Base-by-base conservation (phyloP, 225 moss, liverwort and hornwort genomes). In the Sphagnum contortum region DNA sequence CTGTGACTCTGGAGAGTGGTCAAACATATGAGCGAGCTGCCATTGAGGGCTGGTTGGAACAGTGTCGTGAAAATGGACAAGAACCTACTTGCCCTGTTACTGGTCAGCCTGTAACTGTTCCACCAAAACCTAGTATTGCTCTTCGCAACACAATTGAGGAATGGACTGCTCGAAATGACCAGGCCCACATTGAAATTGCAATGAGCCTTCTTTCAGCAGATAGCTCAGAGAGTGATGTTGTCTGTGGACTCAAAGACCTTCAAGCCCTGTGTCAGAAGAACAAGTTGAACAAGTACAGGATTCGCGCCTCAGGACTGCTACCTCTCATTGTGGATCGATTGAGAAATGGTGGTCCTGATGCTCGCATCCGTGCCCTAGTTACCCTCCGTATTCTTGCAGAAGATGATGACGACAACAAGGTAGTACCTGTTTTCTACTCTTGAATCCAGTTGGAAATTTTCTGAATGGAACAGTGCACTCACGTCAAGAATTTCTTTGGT, bases 91-190 rank as follows among this genome's bases (percentile, higher is more conserved):
- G 98, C 57, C 93, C 93, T 0, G 76, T 86, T 69, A 98, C 93
- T 4, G 89, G 93, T 29, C 85, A 88, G 76, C 73, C 72, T 57
- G 73, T 98, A 46, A 83, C 80, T 6, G 73, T 74, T 53, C 80
- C 77, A 11, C 70, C 89, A 47, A 98, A 98, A 58, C 72, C 98
- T 49, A 98, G 98, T 66, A 83, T 98, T 56, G 91, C 98, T 4
- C 83, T 98, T 3, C 82, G 98, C 10, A 98, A 89, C 70, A 98
- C 98, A 45, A 93, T 98, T 4, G 98, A 98, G 66, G 98, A 98
- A 69, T 98, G 98, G 98, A 98, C 89, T 4, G 12, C 69, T 0
- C 68, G 98, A 12, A 93, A 91, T 68, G 93, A 98, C 66, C 81
- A 74, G 48, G 85, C 90, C 8, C 82, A 85, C 8, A 91, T 98